Conservation (phyloP, 2,329 filamentous ascomycete genomes). For the Alternaria arbusti region DNA sequence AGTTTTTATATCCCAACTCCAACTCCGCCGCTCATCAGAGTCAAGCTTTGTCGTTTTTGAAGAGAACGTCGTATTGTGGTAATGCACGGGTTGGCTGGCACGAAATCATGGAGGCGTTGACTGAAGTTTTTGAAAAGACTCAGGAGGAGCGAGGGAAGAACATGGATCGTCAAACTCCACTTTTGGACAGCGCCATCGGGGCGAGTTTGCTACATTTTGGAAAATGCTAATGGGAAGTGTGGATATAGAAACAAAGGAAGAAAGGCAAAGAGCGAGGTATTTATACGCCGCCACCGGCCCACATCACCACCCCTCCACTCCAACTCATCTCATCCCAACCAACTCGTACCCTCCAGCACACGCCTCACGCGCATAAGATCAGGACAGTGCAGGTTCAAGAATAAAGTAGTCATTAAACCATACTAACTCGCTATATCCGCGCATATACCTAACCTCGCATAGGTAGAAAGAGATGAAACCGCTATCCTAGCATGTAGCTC, state of each 20-base stretch:
- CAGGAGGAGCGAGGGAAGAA: not conserved
- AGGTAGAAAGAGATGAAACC: no score
- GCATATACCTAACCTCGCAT: not conserved
- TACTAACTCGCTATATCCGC: not conserved
- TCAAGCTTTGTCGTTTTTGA: not conserved
- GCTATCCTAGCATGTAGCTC: not conserved
- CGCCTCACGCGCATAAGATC: not conserved
- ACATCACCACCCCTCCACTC: not conserved
- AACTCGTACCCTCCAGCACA: rapidly evolving
- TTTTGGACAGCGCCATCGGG: not conserved
- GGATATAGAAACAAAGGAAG: not conserved
- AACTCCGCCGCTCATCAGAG: not conserved
- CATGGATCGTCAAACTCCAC: no score
- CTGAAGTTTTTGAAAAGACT: not conserved
- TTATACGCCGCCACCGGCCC: not conserved
- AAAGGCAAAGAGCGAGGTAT: not conserved
- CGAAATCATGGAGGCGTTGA: not conserved
- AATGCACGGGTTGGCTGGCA: not conserved
- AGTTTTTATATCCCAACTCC: not conserved
- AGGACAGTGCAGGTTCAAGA: no score
- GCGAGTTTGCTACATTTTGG: no score
- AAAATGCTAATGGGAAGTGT: not conserved
- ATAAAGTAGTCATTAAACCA: constrained; percentile 3
- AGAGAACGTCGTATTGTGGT: not conserved
- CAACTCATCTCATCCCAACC: not conserved